Conservation (phyloP, 1,284 basidiomycete species). For the Trichosporon coremiiforme region DNA sequence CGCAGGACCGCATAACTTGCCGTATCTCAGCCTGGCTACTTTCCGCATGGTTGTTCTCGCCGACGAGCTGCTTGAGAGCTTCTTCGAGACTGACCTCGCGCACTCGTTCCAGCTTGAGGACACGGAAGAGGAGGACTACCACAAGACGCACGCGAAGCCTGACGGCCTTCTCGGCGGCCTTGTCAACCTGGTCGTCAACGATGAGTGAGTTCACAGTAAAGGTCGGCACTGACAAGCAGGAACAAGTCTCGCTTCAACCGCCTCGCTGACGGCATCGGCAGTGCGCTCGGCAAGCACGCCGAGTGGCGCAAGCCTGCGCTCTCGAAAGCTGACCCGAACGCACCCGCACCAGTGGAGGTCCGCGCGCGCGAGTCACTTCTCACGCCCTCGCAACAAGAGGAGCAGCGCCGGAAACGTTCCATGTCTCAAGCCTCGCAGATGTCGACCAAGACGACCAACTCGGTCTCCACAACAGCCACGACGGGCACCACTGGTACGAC, state of each 20-base stretch:
- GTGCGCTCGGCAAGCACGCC: conserved; percentile 81
- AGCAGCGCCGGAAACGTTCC: conserved; percentile 40
- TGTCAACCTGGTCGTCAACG: conserved; percentile 82
- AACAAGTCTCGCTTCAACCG: conserved; percentile 55
- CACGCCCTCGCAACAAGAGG: conserved; percentile 52
- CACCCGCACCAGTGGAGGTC: conserved; percentile 67
- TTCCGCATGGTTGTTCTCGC: conserved; percentile 97
- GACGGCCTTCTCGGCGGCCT: conserved; percentile 74
- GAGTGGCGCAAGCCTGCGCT: conserved; percentile 69
- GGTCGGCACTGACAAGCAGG: conserved; percentile 33
- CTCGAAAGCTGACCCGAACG: conserved; percentile 69
- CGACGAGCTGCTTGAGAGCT: conserved; percentile 89
- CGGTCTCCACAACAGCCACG: conserved; percentile 62
- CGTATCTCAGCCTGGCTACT: conserved; percentile 74
- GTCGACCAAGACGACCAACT: conserved; percentile 54
- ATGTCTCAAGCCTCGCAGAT: conserved; percentile 44
- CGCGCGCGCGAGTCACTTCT: conserved; percentile 84
- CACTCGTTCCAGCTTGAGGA: conserved; percentile 80
- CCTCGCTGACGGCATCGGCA: conserved; percentile 88
- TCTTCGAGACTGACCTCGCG: conserved; percentile 87
- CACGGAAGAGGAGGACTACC: conserved; percentile 61
- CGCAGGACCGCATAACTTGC: conserved; percentile 65
- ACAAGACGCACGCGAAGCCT: conserved; percentile 59
- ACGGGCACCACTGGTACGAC: conserved; percentile 30
- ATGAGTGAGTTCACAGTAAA: conserved; percentile 59